Evolutionary conservation across 495 filamentous ascomycete species (phyloP).

Genomic region (Penicillium cosmopolitanum): DNA sequence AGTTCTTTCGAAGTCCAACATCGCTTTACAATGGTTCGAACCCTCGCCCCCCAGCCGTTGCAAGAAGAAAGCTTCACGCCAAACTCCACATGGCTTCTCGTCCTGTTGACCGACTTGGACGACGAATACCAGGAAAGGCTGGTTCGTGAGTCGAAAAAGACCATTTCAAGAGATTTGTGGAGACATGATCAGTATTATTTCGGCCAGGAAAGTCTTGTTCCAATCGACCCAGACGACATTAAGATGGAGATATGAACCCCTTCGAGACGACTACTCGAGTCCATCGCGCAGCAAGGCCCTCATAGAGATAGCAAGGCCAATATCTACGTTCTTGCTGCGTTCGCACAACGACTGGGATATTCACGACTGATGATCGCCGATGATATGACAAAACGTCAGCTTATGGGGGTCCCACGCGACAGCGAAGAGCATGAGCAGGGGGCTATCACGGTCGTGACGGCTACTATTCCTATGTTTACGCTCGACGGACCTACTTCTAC

Average conservation of each 20-base stretch:
- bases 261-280: background rate
- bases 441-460: too few species aligned
- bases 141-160: background rate
- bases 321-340: constrained; percentile 1
- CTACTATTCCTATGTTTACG: too few species aligned
- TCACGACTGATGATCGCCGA: background rate
- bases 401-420: background rate
- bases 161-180: background rate
- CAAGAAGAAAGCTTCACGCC: background rate
- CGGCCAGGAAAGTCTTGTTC: background rate
- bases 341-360: background rate
- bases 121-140: background rate
- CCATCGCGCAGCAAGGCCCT: background rate
- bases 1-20: too few species aligned
- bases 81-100: background rate
- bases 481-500: too few species aligned
- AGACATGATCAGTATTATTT: background rate
- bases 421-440: too few species aligned
- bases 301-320: constrained; percentile 8
- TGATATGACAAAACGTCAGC: constrained; percentile 8
- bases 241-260: constrained; percentile 1
- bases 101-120: background rate
- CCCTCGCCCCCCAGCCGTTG: too few species aligned
- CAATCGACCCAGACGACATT: background rate
- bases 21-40: too few species aligned